These are phyloP conservation scores for Alternaria brassicicola DNA, from an alignment of 2,329 filamentous ascomycete species.

Conservation along the genomic window DNA sequence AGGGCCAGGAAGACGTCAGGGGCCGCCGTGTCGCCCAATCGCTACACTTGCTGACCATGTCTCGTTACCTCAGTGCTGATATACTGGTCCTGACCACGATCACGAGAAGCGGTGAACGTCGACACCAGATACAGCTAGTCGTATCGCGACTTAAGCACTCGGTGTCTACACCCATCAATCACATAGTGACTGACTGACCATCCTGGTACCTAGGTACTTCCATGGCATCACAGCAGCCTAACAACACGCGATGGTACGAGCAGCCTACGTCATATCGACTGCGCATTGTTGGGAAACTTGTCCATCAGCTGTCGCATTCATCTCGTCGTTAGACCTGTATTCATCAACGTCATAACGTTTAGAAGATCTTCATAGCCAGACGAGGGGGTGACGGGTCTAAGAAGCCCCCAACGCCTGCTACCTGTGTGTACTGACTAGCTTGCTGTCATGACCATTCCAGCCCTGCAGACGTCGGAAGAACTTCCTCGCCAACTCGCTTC, in stretches of 20 bases:
- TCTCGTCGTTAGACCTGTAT: not conserved
- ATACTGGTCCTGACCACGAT: not conserved
- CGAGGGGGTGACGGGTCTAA: not conserved
- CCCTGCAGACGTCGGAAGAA: not conserved
- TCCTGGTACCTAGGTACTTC: not conserved
- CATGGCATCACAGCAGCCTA: not conserved
- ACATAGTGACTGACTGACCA: not conserved
- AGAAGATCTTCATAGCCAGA: not conserved
- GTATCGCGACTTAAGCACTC: not conserved
- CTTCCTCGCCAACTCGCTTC: not conserved
- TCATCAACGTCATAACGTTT: not conserved
- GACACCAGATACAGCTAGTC: conserved; percentile 1
- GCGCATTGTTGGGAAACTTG: not conserved
- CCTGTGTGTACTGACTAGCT: not conserved
- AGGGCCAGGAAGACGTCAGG: not conserved
- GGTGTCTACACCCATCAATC: conserved; percentile 3
- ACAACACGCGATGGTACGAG: not conserved
- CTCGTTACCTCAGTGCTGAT: not conserved
- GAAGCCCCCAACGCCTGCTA: not conserved
- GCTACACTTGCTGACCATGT: not conserved
- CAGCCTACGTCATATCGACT: not conserved
- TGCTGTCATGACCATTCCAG: not conserved
- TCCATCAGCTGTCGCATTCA: not conserved
- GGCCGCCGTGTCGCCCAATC: not conserved
- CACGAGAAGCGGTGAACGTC: conserved; percentile 8